phyloP scores from a whole-genome alignment of 2,329 filamentous ascomycete genomes.

The Fusarium papillatum region DNA sequence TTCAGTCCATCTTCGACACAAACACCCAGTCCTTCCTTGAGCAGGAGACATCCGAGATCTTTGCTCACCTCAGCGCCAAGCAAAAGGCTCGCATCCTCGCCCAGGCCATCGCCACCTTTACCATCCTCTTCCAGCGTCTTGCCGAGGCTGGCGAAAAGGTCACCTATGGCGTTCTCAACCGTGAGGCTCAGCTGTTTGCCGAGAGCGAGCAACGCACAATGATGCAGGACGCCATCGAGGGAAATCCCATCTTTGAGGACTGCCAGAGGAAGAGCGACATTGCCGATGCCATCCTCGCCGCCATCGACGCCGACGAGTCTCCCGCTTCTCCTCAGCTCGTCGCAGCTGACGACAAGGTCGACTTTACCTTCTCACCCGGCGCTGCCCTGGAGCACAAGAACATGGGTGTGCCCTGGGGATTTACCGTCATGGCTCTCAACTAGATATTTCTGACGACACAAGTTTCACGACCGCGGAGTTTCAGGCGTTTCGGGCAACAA shows the following conservation, averaged over 20 bases:
- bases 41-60: conserved; percentile 44
- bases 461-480: conserved; percentile 32
- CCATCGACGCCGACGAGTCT: conserved; percentile 44
- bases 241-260: conserved; percentile 40
- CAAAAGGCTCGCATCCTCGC: conserved; percentile 43
- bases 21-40: conserved; percentile 42
- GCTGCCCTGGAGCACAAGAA: conserved; percentile 43
- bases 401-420: conserved; percentile 42
- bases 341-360: conserved; percentile 40
- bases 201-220: conserved; percentile 44
- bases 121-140: conserved; percentile 41
- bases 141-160: conserved; percentile 40
- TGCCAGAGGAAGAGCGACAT: conserved; percentile 36
- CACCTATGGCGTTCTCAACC: conserved; percentile 42
- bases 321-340: conserved; percentile 39
- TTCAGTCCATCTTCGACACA: conserved; percentile 45
- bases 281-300: conserved; percentile 39
- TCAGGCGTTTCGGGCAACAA: conserved; percentile 34
- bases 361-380: conserved; percentile 39
- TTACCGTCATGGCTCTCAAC: conserved; percentile 46
- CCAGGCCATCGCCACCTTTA: conserved; percentile 42
- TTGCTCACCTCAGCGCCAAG: conserved; percentile 38
- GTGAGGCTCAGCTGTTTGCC: conserved; percentile 43
- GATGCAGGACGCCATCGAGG: conserved; percentile 43
- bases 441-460: conserved; percentile 32